Evolutionary conservation across 768 basidiomycete species (phyloP).

Genomic region (Suillus ampliporus): DNA sequence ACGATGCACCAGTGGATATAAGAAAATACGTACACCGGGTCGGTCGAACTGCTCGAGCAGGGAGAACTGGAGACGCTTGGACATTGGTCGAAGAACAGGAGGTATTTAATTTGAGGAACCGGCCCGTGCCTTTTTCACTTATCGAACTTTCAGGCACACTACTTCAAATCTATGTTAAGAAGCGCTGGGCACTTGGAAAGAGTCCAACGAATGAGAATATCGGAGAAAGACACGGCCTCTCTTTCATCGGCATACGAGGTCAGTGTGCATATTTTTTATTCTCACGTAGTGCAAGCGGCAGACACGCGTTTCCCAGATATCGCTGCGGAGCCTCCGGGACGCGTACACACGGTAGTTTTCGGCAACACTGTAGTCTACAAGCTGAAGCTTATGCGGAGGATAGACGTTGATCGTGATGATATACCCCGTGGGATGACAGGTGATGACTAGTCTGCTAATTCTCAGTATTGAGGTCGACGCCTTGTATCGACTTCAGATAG

Average conservation of each 20-base stretch:
- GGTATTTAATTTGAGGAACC: constrained; percentile 42
- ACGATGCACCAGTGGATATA: constrained; percentile 97
- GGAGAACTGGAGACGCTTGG: constrained; percentile 89
- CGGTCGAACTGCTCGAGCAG: constrained; percentile 94
- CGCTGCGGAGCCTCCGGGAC: constrained; percentile 35
- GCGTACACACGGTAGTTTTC: constrained; percentile 27
- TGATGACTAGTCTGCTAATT: neutral
- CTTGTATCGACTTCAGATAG: neutral
- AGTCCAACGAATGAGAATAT: constrained; percentile 71
- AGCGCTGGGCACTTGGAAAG: constrained; percentile 70
- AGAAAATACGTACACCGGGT: constrained; percentile 98
- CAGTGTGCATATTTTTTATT: constrained; percentile 17
- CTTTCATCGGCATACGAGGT: constrained; percentile 75
- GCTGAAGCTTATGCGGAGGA: neutral
- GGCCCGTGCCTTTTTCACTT: neutral
- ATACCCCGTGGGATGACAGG: neutral
- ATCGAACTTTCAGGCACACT: constrained; percentile 62
- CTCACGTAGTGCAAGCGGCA: neutral
- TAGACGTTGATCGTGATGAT: neutral
- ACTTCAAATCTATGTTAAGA: constrained; percentile 86
- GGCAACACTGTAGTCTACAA: neutral
- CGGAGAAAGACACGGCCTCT: constrained; percentile 61
- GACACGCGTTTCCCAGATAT: constrained; percentile 27
- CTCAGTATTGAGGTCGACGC: neutral
- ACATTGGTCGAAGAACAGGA: constrained; percentile 95